A percentile compares a stretch with the other conserved stretches of the same genome.
phyloP scores from a whole-genome alignment of 2,329 filamentous ascomycete genomes.

The Verticillium longisporum region DNA sequence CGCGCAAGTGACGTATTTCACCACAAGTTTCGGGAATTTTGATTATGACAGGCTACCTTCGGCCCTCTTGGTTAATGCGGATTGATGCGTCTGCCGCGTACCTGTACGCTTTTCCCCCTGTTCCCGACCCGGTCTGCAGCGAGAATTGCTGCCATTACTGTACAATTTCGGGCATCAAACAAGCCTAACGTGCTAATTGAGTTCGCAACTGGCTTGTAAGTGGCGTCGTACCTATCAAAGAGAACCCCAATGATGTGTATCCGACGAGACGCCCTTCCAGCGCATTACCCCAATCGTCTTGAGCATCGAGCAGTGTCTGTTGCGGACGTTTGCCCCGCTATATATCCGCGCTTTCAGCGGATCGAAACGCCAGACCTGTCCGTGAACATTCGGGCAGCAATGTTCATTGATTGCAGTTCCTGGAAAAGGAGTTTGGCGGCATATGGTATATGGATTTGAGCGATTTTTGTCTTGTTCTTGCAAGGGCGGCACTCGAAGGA shows the following conservation, averaged over 20 bases:
- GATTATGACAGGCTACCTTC: too few species aligned
- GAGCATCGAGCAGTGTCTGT: not conserved
- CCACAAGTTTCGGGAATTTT: too few species aligned
- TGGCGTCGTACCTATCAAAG: not conserved
- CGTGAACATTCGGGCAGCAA: constrained; percentile 95
- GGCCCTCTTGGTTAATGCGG: too few species aligned
- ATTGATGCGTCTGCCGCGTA: not conserved
- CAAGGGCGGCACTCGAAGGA: constrained; percentile 95
- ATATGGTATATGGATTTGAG: constrained; percentile 95
- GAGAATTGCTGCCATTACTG: not conserved
- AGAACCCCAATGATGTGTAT: not conserved
- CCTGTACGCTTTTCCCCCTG: not conserved
- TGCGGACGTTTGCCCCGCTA: not conserved
- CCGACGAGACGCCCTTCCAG: not conserved
- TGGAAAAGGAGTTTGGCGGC: constrained; percentile 98
- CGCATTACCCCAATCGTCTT: not conserved
- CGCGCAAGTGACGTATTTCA: too few species aligned
- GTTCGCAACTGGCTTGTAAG: not conserved
- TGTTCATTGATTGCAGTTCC: constrained; percentile 97
- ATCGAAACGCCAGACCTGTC: constrained; percentile 71
- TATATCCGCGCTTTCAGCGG: constrained; percentile 36
- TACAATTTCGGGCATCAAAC: not conserved
- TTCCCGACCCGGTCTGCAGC: not conserved
- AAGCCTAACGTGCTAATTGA: not conserved
- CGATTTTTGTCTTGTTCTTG: constrained; percentile 99